phyloP scores from a whole-genome alignment of 1,284 basidiomycete species.

The Fomitopsis pinicola region DNA sequence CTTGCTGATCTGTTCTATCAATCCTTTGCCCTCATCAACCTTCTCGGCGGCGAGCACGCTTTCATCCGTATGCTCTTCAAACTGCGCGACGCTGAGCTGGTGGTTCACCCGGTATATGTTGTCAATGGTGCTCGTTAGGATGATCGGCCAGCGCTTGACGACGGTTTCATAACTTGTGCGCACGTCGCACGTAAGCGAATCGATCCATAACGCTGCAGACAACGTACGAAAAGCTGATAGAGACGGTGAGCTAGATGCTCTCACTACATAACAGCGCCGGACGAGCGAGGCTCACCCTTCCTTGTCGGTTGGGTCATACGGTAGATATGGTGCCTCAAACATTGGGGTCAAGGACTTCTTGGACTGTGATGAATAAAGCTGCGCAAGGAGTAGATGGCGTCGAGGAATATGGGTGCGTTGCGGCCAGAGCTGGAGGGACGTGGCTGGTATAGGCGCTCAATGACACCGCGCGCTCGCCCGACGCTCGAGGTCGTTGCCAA shows the following conservation, averaged over 20 bases:
- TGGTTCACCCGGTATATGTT: slow-evolving; percentile 60
- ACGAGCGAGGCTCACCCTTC: slow-evolving; percentile 13
- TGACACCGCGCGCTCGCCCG: too few relatives aligned
- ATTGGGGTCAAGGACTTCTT: slow-evolving; percentile 1
- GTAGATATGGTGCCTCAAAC: slow-evolving; percentile 20
- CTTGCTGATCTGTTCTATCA: slow-evolving; percentile 77
- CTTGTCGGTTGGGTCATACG: slow-evolving; percentile 21
- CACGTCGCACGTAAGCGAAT: not conserved
- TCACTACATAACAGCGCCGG: not conserved
- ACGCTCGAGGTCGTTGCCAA: too few relatives aligned
- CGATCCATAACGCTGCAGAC: not conserved
- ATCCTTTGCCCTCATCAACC: slow-evolving; percentile 69
- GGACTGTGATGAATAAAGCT: too few relatives aligned
- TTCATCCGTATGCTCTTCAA: not conserved
- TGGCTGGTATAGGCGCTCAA: too few relatives aligned
- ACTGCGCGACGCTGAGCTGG: slow-evolving; percentile 32
- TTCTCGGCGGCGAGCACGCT: slow-evolving; percentile 30
- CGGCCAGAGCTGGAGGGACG: too few relatives aligned
- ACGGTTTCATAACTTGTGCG: slow-evolving; percentile 51
- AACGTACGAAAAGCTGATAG: slow-evolving; percentile 18
- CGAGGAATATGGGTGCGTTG: too few relatives aligned
- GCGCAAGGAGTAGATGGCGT: too few relatives aligned
- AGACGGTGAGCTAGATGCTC: not conserved
- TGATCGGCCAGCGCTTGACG: slow-evolving; percentile 82
- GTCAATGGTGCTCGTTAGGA: slow-evolving; percentile 79